phyloP scores from a whole-genome alignment of 2,329 filamentous ascomycete genomes.

The Calonectria pteridis region DNA sequence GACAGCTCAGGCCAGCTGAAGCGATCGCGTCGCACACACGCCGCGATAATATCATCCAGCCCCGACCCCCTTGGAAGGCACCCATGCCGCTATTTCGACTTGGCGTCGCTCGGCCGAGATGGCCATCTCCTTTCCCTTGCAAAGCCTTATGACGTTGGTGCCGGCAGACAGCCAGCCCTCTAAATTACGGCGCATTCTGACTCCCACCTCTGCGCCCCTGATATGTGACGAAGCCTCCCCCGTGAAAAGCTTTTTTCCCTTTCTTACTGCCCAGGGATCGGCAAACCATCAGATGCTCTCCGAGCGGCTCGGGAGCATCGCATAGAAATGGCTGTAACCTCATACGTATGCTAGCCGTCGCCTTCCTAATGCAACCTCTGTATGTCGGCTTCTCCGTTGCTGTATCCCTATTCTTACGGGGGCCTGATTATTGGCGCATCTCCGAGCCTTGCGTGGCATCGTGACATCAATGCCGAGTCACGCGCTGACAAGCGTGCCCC shows the following conservation, averaged over 20 bases:
- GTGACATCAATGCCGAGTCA: slow-evolving; percentile 43
- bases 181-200: slow-evolving; percentile 6
- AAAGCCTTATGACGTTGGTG: slow-evolving; percentile 15
- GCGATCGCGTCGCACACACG: slow-evolving; percentile 5
- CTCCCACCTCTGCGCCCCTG: not conserved
- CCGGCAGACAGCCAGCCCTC: not conserved
- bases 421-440: slow-evolving; percentile 32
- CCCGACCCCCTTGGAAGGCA: not conserved
- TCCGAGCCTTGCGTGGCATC: slow-evolving; percentile 34
- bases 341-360: not conserved
- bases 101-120: slow-evolving; percentile 12
- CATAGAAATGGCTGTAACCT: not conserved
- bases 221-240: not conserved
- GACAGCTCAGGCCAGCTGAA: not conserved
- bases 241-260: not conserved
- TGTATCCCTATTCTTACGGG: slow-evolving; percentile 20
- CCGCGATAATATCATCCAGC: not conserved
- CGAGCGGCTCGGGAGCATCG: not conserved
- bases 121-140: not conserved
- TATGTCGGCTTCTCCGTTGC: slow-evolving; percentile 7
- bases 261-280: not conserved
- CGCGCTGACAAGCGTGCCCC: slow-evolving; percentile 39
- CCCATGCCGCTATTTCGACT: not conserved
- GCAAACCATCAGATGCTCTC: not conserved
- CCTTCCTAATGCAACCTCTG: not conserved